Percentiles rank a stretch among this genome's conserved stretches.
Conservation (phyloP, 2,329 filamentous ascomycete genomes). For the Fusarium algeriense region DNA sequence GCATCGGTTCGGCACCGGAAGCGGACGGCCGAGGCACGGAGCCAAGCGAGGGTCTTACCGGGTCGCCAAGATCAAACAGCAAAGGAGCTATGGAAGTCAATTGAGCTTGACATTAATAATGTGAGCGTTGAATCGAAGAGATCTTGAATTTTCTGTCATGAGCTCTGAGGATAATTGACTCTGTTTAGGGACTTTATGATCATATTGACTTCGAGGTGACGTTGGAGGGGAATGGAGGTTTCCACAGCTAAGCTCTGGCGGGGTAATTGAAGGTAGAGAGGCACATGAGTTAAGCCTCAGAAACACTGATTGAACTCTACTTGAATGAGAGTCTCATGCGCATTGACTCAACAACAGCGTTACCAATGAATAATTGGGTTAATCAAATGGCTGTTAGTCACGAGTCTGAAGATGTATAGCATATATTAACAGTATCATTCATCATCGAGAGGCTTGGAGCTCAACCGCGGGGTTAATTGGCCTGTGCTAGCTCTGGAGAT, state of each 20-base stretch:
- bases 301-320: not conserved
- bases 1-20: slow-evolving; percentile 26
- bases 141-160: not conserved
- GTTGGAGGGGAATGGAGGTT: slow-evolving; percentile 15
- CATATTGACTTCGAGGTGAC: slow-evolving; percentile 2
- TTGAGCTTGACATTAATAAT: not conserved
- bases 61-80: not conserved
- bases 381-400: slow-evolving; percentile 6
- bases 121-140: not conserved
- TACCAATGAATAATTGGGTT: not conserved
- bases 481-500: slow-evolving; percentile 6
- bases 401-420: not conserved
- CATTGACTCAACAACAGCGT: slow-evolving; percentile 13
- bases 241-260: slow-evolving; percentile 37
- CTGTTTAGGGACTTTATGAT: slow-evolving; percentile 1
- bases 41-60: slow-evolving; percentile 5
- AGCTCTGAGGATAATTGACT: not conserved
- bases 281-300: not conserved
- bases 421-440: slow-evolving; percentile 1
- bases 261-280: slow-evolving; percentile 27
- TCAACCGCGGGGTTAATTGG: slow-evolving; percentile 27
- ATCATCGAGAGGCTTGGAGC: slow-evolving; percentile 3
- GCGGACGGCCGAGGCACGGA: slow-evolving; percentile 23
- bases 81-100: slow-evolving; percentile 1
- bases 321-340: not conserved